Base-by-base conservation (phyloP, 2,329 filamentous ascomycete genomes). In the Dryadomyces quercus-mongolicae region DNA sequence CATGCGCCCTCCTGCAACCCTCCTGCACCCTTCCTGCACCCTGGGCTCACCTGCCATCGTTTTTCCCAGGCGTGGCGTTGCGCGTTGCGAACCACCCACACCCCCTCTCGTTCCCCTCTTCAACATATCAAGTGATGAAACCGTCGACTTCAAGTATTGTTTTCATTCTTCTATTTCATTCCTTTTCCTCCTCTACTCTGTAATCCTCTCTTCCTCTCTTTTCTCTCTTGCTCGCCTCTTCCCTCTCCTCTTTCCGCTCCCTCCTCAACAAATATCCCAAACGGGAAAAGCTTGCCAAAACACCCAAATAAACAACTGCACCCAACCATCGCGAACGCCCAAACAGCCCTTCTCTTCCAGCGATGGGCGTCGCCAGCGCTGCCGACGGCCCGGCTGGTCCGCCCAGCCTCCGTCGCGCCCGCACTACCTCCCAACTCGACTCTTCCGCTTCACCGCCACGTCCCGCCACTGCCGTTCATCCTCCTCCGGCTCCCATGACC, bases 1-100 rank as follows among this genome's bases (percentile, higher is more conserved):
- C 55, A 53, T 52, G 21, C 49, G 50, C 53, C 49, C 44, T 25
- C 13, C 34, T 43, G 52, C 44, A 40, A 16, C 36, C 36, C 36
- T 36, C 22, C 46, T 48, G 22, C 34, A 18, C 13, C 34, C 34
- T 47, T 4, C 20, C 18, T 20, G 34, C 20, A 40, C 36, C 9
- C 45, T 18, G 20, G 7, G 34, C 10, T 45, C 46, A 48, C 21
- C 42, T 22, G 22, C 38, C 40, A 31, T n/a, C 12, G 21, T 22
- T 31, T 45, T 36, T 40, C 15, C 25, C 22, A 16, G 18, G 22
- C 50, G n/a, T 50, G 48, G 48, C 48, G 48, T 36, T 50, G 48
- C 48, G 48, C 48, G 48, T 50, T 22, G 12, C 44, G 6, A 21
- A 8, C 20, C 36, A 40, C 36, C 10, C 10, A 42, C 20, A 34